Evolutionary conservation across 495 filamentous ascomycete genomes (phyloP).

Genomic region (Tuber borchii): DNA sequence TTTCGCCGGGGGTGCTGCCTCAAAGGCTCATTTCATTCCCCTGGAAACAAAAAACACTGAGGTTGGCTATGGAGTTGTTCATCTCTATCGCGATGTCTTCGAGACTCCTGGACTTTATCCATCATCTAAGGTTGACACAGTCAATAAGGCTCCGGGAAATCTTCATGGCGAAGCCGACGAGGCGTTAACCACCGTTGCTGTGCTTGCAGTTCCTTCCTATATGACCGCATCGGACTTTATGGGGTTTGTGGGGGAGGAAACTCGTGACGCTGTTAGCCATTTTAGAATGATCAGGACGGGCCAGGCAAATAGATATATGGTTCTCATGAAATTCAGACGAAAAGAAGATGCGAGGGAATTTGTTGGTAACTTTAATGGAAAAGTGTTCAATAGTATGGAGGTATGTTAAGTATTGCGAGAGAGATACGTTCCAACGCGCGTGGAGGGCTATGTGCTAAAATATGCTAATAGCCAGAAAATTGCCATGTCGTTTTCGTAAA

Average conservation of each 20-base stretch:
- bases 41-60: conserved; percentile 70
- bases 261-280: conserved; percentile 81
- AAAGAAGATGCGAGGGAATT: conserved; percentile 66
- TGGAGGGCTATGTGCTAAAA: conserved; percentile 30
- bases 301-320: conserved; percentile 86
- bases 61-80: conserved; percentile 86
- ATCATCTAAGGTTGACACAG: conserved; percentile 14
- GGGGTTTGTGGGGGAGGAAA: conserved; percentile 86
- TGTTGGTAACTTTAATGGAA: conserved; percentile 85
- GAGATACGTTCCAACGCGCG: background rate
- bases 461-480: conserved; percentile 67
- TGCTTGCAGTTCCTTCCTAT: conserved; percentile 90
- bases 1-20: conserved; percentile 37
- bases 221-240: conserved; percentile 85
- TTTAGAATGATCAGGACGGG: conserved; percentile 92
- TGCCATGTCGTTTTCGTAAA: conserved; percentile 96
- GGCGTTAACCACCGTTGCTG: conserved; percentile 83
- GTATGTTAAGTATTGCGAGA: conserved; percentile 47
- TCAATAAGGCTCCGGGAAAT: conserved; percentile 15
- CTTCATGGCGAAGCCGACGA: conserved; percentile 43
- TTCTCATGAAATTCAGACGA: conserved; percentile 89
- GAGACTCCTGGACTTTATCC: conserved; percentile 58
- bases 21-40: conserved; percentile 71
- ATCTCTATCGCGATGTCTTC: conserved; percentile 79
- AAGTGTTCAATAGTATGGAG: conserved; percentile 90